Base-by-base conservation (phyloP, 495 filamentous ascomycete species). In the Halenospora varia region DNA sequence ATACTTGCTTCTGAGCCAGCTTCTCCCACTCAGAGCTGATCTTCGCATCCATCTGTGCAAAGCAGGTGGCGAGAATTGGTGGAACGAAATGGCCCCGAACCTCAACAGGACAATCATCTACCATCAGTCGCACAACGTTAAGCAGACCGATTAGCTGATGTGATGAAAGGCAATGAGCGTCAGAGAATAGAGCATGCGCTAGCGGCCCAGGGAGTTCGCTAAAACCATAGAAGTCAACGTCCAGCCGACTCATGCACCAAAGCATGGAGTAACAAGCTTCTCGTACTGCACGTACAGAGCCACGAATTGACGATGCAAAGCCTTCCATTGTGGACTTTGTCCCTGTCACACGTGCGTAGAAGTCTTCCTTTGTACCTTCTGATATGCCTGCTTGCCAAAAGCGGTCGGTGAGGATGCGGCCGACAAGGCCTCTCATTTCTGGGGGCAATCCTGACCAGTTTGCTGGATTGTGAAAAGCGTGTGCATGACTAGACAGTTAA, bases 331-430 rank as follows among this genome's bases (percentile, higher is more conserved):
- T 96, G 46, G 80, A 78, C 72, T 90, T 94, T 35, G 96, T 97
- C 22, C 87, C 85, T 10, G 87, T 85, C 25, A 99, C 92, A 42
- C 87, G 82, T 42, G 94, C 89, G 70, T 96, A 97, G 66, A 99
- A 99, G 29, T 96, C 91, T 51, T 97, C 94, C 63, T 91, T 88
- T 62, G 88, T 97, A 23, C 96, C 94, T 60, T 81, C 88, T 0
- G 94, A 97, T 41, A 99, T 99, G 15, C 94, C 94, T 15, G 93
- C 88, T 79, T 99, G 94, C 94, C 94, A 99, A 66, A 99, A 97
- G 22, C 94, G 87, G 73, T 99, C 94, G 1, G 91, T 96, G 17
- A 99, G 74, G 47, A 97, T 89, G 4, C 89, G 84, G 26, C 82
- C 82, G 25, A 96, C 86, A 15, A 96, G 83, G 10, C 77, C 73